Base-by-base conservation (phyloP, 768 basidiomycete species). In the Russula ochroleuca region DNA sequence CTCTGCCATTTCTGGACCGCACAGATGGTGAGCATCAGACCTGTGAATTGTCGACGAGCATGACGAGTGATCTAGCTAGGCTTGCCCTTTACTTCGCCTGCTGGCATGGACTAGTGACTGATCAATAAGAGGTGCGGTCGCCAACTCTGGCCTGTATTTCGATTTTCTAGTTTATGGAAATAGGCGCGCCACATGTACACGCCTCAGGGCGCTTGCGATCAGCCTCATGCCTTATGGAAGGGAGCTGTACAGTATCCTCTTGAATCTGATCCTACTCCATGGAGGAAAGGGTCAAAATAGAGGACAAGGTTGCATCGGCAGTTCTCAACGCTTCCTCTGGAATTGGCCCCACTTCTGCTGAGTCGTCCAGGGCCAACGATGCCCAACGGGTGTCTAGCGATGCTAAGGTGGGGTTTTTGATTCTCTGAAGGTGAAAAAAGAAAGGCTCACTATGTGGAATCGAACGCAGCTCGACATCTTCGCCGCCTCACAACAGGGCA, bases 401-500 rank as follows among this genome's bases (percentile, higher is more conserved):
- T 35, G 35, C 10, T 35, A 10, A 35, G 35, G 35, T 35, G 35
- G n/a, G 13, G 63, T 7, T 28, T 33, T 11, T 9, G 0, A 10
- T 37, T 38, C 43, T 28, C 28, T 28, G 47, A 8, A 13, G 4
- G 28, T 28, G n/a, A n/a, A n/a, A n/a, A 9, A 43, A 10, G 3
- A 11, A 21, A n/a, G 5, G 3, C n/a, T 43, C 41, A n/a, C n/a
- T 9, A 8, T 43, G 4, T 10, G 15, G 17, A n/a, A 17, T 1
- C 45, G 11, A 19, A 23, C 9, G 9, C 62, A 86, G 85, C 74
- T 75, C 28, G 86, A 81, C 65, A 87, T 96, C 37, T 92, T 95
- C 70, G 79, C 87, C 10, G 88, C 94, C 4, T 87, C 94, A 0
- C 93, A 95, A 71, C 79, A 90, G 52, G 95, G 95, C 10, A 92